Base-by-base conservation (phyloP, 352 stramenopile species). In the Halophytophthora polymorphica region DNA sequence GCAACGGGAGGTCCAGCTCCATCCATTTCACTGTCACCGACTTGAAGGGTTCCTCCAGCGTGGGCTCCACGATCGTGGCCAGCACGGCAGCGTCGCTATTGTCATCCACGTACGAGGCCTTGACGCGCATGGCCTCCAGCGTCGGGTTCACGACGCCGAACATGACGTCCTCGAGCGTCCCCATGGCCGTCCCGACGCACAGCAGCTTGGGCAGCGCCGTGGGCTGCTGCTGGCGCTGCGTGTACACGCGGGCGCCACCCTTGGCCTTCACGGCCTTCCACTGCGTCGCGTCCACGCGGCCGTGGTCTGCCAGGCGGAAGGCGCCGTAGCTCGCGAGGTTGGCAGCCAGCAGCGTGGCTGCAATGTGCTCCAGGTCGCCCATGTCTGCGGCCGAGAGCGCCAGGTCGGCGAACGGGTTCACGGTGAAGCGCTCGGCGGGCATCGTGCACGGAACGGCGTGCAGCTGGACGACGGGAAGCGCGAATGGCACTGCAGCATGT, bases 81-180 rank as follows among this genome's bases (percentile, higher is more conserved):
- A 86, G 50, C 7, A 81, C 43, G 6, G 61, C 56, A 22, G 71
- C 59, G 38, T 60, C 53, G 22, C 46, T 52, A 3, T 73, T 40
- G 17, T 62, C 57, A 29, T 76, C 75, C 19, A 73, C 44, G 53
- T 73, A 53, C 12, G 56, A 58, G 1, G 56, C 42, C 45, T 60
- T 64, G 43, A 64, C 15, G 35, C 45, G 38, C 56, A 60, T 58
- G 45, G 29, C 39, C 28, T 64, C 50, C 17, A 51, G 23, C 22
- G 56, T 64, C 38, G 53, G 38, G n/a, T 49, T 55, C 5, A 57
- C n/a, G 17, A 65, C 13, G 2, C 61, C 54, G 25, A 61, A 46
- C 64, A 77, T 72, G 19, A 69, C 33, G 34, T 77, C 60, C n/a
- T 71, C 51, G 12, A 77, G 57, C 14, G 22, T 69, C 0, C 60